Conservation (phyloP, 495 filamentous ascomycete species). For the Trichoderma parareesei region DNA sequence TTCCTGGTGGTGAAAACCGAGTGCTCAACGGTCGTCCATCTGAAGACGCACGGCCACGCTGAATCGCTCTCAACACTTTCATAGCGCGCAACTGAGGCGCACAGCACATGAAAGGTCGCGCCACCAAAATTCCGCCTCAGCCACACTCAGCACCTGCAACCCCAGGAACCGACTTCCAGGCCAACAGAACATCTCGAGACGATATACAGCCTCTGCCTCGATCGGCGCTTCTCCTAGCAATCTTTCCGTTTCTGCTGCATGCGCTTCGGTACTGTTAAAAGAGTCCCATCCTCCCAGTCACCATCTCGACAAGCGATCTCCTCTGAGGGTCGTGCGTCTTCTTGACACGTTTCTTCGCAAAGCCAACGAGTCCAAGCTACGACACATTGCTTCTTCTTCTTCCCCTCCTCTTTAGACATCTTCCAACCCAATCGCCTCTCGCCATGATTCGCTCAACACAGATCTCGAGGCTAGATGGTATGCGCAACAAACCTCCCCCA, state of each 20-base stretch:
- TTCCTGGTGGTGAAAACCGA: neutral
- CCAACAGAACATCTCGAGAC: neutral
- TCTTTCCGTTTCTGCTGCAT: neutral
- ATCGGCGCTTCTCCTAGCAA: neutral
- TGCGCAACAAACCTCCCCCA: slow-evolving; percentile 16
- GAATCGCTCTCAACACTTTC: neutral
- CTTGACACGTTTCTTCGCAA: slow-evolving; percentile 3
- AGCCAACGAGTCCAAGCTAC: neutral
- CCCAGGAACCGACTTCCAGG: neutral
- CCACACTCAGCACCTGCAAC: neutral
- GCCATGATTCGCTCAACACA: slow-evolving; percentile 92
- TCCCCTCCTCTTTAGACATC: slow-evolving; percentile 31
- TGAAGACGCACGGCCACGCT: neutral
- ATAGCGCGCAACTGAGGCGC: neutral
- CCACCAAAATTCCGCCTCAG: neutral
- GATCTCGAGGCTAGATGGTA: slow-evolving; percentile 89
- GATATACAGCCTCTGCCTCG: neutral
- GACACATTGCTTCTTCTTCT: neutral
- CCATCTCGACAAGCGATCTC: neutral
- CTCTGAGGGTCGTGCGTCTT: neutral
- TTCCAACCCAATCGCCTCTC: slow-evolving; percentile 10
- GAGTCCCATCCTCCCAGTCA: neutral
- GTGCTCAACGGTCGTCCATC: neutral
- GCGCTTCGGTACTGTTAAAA: neutral
- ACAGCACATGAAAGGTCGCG: neutral